A percentile compares a stretch with the other conserved stretches of the same genome.
Conservation (phyloP, 345 rosid genomes). For the Gossypium raimondii region DNA sequence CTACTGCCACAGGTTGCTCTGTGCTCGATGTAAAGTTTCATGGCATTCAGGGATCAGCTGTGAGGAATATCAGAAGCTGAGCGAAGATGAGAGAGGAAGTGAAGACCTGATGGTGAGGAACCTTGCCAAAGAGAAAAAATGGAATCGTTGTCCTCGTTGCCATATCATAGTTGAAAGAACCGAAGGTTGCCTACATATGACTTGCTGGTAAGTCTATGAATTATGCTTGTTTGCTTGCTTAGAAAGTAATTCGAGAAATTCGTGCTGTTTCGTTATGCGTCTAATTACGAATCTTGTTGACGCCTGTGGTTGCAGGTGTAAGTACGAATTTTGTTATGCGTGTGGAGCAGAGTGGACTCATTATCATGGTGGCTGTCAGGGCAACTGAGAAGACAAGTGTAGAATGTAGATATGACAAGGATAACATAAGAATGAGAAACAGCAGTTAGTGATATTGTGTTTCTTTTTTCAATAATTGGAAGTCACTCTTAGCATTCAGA, state of each 20-base stretch:
- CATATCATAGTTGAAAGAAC: slow-evolving; percentile 38
- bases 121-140: slow-evolving; percentile 36
- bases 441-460: neutral
- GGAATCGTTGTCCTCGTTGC: slow-evolving; percentile 49
- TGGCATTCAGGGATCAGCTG: slow-evolving; percentile 52
- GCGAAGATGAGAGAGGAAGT: slow-evolving; percentile 35
- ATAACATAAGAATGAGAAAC: neutral
- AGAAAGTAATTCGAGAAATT: neutral
- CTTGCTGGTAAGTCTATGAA: slow-evolving; percentile 39
- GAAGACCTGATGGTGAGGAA: slow-evolving; percentile 43
- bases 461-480: neutral
- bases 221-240: neutral
- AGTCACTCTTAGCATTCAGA: neutral
- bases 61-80: slow-evolving; percentile 34
- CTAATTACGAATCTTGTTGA: neutral
- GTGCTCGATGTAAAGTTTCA: slow-evolving; percentile 38
- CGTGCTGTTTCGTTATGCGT: neutral
- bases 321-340: slow-evolving; percentile 40
- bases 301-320: slow-evolving; percentile 34
- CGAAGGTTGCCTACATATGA: slow-evolving; percentile 40
- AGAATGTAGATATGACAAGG: neutral
- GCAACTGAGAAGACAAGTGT: neutral
- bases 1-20: slow-evolving; percentile 44
- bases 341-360: slow-evolving; percentile 37
- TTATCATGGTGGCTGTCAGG: slow-evolving; percentile 26